Percentiles rank a stretch among this genome's conserved stretches.
phyloP scores from a whole-genome alignment of 305 asterid species.

The Fraxinus platypoda region DNA sequence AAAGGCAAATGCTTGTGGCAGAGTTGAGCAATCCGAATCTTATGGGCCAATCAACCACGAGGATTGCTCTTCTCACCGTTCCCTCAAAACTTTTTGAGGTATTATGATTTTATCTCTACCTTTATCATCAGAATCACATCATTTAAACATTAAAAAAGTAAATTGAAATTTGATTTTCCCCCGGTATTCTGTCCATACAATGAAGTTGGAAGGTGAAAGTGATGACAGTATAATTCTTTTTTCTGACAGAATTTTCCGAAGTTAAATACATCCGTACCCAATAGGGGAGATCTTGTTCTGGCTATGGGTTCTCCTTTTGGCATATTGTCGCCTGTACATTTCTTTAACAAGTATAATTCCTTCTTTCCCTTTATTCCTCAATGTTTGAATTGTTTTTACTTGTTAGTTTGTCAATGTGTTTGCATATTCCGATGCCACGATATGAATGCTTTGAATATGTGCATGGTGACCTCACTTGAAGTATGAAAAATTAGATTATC shows the following conservation, averaged over 20 bases:
- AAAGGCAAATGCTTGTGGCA: constrained; percentile 39
- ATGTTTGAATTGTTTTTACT: not conserved
- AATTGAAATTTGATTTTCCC: constrained; percentile 17
- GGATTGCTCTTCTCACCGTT: constrained; percentile 71
- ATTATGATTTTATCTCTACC: constrained; percentile 22
- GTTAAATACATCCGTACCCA: constrained; percentile 53
- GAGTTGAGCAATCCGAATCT: constrained; percentile 53
- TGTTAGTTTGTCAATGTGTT: constrained; percentile 9
- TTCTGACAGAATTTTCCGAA: constrained; percentile 52
- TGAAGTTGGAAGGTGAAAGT: constrained; percentile 24
- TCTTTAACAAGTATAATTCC: constrained; percentile 71
- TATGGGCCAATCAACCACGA: constrained; percentile 67
- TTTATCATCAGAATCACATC: constrained; percentile 1
- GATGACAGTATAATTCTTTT: constrained; percentile 23
- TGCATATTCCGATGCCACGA: not conserved
- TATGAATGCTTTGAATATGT: constrained; percentile 8
- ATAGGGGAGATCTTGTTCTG: constrained; percentile 81
- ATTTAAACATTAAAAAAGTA: not conserved
- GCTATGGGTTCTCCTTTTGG: constrained; percentile 99
- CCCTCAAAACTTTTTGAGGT: constrained; percentile 49
- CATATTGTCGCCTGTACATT: constrained; percentile 91
- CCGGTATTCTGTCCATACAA: constrained; percentile 15
- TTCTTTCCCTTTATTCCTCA: constrained; percentile 13
- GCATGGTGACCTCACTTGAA: constrained; percentile 2
- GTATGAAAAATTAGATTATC: not conserved